Percentiles rank a stretch among this genome's conserved stretches.
Conservation (phyloP, 768 basidiomycete species). For the Boletus pseudopeckii region DNA sequence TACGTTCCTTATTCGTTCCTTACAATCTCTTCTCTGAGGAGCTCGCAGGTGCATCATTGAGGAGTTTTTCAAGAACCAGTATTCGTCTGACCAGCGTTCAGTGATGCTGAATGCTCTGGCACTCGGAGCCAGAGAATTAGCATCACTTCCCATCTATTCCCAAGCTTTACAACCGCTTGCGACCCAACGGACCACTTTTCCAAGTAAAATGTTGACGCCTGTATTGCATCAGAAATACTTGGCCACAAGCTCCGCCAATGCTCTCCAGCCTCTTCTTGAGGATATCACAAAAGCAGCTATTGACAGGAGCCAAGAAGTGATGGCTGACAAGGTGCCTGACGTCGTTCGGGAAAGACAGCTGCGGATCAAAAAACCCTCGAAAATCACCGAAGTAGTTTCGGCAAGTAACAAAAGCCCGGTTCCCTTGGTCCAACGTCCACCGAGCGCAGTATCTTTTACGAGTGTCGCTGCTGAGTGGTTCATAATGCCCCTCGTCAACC, state of each 20-base stretch:
- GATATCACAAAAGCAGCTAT: conserved; percentile 62
- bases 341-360: conserved; percentile 73
- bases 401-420: conserved; percentile 18
- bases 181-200: conserved; percentile 51
- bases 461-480: conserved; percentile 85
- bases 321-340: conserved; percentile 54
- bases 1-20: conserved; percentile 38
- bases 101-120: conserved; percentile 85
- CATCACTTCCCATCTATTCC: conserved; percentile 39
- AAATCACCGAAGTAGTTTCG: conserved; percentile 42
- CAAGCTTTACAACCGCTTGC: conserved; percentile 31
- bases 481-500: conserved; percentile 83
- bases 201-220: conserved; percentile 76
- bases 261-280: conserved; percentile 56
- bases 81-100: conserved; percentile 82
- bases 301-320: conserved; percentile 53
- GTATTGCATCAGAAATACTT: conserved; percentile 69
- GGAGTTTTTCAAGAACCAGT: conserved; percentile 92
- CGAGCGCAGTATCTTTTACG: conserved; percentile 43
- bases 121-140: conserved; percentile 81
- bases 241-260: conserved; percentile 36
- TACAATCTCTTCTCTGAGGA: not conserved
- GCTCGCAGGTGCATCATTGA: conserved; percentile 70
- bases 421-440: conserved; percentile 3
- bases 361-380: conserved; percentile 50